Base-by-base conservation (phyloP, 345 rosid genomes). In the Geranium brycei region DNA sequence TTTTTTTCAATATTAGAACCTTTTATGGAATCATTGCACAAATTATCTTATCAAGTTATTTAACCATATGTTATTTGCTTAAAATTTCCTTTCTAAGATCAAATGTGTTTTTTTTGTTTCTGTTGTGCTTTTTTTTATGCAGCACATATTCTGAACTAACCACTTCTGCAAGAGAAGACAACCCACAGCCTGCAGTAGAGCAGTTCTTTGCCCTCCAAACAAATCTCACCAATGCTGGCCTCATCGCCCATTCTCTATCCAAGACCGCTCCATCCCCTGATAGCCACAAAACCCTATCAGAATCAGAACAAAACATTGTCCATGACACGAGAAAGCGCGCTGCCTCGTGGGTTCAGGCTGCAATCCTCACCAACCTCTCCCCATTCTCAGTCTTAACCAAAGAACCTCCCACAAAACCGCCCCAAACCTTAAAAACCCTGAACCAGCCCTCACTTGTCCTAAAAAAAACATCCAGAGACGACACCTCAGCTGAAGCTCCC, bases 331-430 rank as follows among this genome's bases (percentile, higher is more conserved):
- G 76, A 69, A 93, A 83, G 73, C 77, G 70, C 62, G 96, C 95
- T 51, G 78, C 85, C 64, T 69, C 78, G 13, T 93, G 99, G 99
- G 88, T 93, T 63, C 92, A 93, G 73, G 92, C 92, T 67, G 99
- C 99, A 31, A 63, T 93, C 69, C 75, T 84, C 66, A 86, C 96
- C 62, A 86, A 90, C 60, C 69, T 93, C 70, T 90, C 96, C 0
- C 62, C 91, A 62, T 88, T 93, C 76, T 79, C 90, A 31, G 81
- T 93, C 17, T 86, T 82, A 64, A 76, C 79, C 62, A 87, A 66
- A 81, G 87, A 82, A 69, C 58, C 78, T 14, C 64, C 28, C 51
- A 61, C 35, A 14, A 73, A 61, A 69, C 79, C 70, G 1, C 16
- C 76, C 57, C 82, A 67, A 69, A 75, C 72, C 64, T 81, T 62